Conservation (phyloP, 2,329 filamentous ascomycete species). For the Chalaropsis ovoidea region DNA sequence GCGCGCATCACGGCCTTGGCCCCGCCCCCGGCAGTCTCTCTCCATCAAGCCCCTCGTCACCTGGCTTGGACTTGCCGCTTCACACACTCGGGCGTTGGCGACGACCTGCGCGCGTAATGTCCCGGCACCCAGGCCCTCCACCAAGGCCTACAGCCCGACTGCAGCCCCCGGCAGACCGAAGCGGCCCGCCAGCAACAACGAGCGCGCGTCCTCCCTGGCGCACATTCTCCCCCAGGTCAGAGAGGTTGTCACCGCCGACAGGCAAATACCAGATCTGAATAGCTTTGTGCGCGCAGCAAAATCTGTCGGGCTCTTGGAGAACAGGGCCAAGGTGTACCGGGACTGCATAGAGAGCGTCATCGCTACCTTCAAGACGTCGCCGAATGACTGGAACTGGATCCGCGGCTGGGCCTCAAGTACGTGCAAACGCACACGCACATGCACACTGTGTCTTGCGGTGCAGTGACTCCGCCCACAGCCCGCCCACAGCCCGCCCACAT, state of each 20-base stretch:
- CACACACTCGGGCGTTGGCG: neutral
- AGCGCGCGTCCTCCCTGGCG: neutral
- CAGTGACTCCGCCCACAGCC: neutral
- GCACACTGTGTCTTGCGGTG: slow-evolving; percentile 2
- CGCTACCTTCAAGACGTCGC: slow-evolving; percentile 14
- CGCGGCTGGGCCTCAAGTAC: slow-evolving; percentile 16
- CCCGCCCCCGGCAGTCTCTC: neutral
- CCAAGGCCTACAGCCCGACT: neutral
- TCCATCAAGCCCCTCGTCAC: neutral
- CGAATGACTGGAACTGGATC: slow-evolving; percentile 19
- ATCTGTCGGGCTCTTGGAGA: slow-evolving; percentile 3
- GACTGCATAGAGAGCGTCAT: slow-evolving; percentile 16
- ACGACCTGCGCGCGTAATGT: neutral
- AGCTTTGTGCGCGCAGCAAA: slow-evolving; percentile 17
- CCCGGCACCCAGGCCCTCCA: neutral
- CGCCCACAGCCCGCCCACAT: neutral
- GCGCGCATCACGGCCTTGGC: neutral
- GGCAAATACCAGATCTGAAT: slow-evolving; percentile 15
- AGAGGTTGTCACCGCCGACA: neutral
- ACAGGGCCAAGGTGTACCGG: slow-evolving; percentile 18
- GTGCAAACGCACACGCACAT: slow-evolving; percentile 11
- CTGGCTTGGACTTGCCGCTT: neutral
- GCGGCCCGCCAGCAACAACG: neutral
- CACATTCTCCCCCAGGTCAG: slow-evolving; percentile 9
- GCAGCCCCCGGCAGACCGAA: neutral